Evolutionary conservation across 768 basidiomycete genomes (phyloP), one percentile per base, ranked within the genome.

Genomic region (Tremella fuciformis): DNA sequence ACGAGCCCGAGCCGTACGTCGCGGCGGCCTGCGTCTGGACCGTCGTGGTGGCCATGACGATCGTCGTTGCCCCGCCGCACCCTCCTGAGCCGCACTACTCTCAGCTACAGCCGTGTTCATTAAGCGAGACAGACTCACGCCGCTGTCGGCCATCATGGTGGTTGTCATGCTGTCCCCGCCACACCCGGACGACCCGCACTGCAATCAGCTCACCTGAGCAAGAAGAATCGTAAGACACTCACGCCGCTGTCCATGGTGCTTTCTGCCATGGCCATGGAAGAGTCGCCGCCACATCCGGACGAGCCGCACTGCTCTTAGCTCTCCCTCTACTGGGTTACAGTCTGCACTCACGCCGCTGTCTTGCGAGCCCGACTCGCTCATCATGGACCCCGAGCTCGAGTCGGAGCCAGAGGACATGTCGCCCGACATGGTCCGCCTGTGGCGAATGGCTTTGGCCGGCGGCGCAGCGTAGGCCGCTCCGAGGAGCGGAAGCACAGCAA

Each of bases 1-100:
- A 22, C 22, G 48, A 50, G n/a, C 48, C 48, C 3, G 48, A 50
- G 24, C 48, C 48, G 22, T 18, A 50, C 22, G 26, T 50, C 24
- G 48, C 21, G 15, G 48, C 26, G 2, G 48, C 21, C 21, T 34
- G 29, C 29, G 29, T 34, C 11, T 34, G 29, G 29, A 34, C 29
- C 6, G 29, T 34, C 29, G 29, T 34, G 29, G 29, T 34, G 29
- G 29, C 29, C 29, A 34, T 34, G 29, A 18, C 42, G 22, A n/a
- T 46, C 42, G 22, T 46, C 4, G 22, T 46, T 4, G n/a, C 42
- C 6, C 42, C 42, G 6, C 42, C 42, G 22, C 42, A 46, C 22
- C 42, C 42, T 4, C 42, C 16, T 4, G 42, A 46, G 11, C 29
- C 29, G 29, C 29, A 34, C 29, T 34, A 11, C 29, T 34, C 29